A percentile compares a stretch with the other conserved stretches of the same genome.
phyloP scores from a whole-genome alignment of 225 moss, liverwort and hornwort species.

The Thuidium tamariscinum region DNA sequence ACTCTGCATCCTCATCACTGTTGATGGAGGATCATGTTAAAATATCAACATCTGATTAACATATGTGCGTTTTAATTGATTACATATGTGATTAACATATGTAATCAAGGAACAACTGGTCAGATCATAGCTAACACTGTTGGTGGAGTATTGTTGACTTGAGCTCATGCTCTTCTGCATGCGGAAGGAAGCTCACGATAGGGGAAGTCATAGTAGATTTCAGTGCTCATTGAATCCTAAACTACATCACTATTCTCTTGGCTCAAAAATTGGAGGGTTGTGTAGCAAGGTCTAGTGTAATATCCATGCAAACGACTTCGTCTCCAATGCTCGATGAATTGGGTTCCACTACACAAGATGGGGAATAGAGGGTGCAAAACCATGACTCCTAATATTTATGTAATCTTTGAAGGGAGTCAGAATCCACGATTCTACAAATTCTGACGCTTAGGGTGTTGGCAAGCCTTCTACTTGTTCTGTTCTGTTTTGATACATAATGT shows the following conservation, averaged over 20 bases:
- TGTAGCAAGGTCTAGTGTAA: not conserved
- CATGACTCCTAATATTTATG: not conserved
- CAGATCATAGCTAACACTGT: not conserved
- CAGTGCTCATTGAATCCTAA: not conserved
- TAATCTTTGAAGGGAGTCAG: not conserved
- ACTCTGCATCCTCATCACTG: not conserved
- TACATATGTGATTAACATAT: too few species aligned
- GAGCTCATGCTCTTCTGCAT: not conserved
- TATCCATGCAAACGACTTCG: not conserved
- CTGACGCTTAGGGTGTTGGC: not conserved
- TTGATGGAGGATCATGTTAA: not conserved
- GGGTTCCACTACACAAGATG: not conserved
- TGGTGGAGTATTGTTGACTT: not conserved
- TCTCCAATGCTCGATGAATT: not conserved
- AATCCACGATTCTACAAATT: not conserved
- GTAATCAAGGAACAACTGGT: not conserved
- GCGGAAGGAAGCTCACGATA: not conserved
- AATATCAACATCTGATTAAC: not conserved
- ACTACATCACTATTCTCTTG: not conserved
- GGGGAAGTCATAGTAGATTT: not conserved
- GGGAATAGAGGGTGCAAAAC: not conserved
- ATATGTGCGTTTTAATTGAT: not conserved
- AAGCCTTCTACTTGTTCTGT: not conserved
- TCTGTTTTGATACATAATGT: not conserved
- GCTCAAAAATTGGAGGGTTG: not conserved